Percentiles rank a stretch among this genome's conserved stretches.
phyloP scores from a whole-genome alignment of 2,329 filamentous ascomycete species.

The Monilinia fructicola region DNA sequence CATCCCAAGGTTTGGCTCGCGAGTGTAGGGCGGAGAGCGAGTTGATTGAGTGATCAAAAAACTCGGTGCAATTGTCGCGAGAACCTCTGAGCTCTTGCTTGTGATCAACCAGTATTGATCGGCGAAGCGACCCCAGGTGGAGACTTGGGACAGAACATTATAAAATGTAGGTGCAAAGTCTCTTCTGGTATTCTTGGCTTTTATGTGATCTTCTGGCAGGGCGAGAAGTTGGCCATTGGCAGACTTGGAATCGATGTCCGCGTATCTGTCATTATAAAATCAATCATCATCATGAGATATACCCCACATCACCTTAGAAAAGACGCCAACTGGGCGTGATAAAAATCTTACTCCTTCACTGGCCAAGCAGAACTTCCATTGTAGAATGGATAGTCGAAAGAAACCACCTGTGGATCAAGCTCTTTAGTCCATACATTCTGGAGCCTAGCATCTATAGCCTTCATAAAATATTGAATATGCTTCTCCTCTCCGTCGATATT shows the following conservation, averaged over 20 bases:
- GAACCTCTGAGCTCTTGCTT: constrained; percentile 39
- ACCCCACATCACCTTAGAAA: not conserved
- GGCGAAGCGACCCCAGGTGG: not conserved
- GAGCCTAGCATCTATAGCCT: constrained; percentile 15
- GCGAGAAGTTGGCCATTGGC: not conserved
- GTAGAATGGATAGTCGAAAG: constrained; percentile 46
- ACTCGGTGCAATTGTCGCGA: constrained; percentile 42
- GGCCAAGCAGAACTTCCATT: constrained; percentile 52
- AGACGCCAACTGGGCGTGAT: not conserved
- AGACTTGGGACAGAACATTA: not conserved
- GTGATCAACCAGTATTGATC: constrained; percentile 30
- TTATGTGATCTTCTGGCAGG: not conserved
- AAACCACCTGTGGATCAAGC: constrained; percentile 59
- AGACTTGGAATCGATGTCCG: not conserved
- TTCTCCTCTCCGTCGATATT: constrained; percentile 67
- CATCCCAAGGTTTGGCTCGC: too few species aligned
- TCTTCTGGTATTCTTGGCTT: not conserved
- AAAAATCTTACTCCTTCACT: constrained; percentile 47
- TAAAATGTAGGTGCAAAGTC: constrained; percentile 9
- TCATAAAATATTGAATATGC: constrained; percentile 46
- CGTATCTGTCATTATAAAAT: not conserved
- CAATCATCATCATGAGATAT: not conserved
- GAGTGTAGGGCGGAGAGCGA: too few species aligned
- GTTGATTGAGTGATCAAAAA: constrained; percentile 47
- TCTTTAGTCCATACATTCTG: constrained; percentile 40